Evolutionary conservation across 345 rosid species (phyloP), one percentile per base, ranked within the genome.

Genomic region (Brassica carinata): DNA sequence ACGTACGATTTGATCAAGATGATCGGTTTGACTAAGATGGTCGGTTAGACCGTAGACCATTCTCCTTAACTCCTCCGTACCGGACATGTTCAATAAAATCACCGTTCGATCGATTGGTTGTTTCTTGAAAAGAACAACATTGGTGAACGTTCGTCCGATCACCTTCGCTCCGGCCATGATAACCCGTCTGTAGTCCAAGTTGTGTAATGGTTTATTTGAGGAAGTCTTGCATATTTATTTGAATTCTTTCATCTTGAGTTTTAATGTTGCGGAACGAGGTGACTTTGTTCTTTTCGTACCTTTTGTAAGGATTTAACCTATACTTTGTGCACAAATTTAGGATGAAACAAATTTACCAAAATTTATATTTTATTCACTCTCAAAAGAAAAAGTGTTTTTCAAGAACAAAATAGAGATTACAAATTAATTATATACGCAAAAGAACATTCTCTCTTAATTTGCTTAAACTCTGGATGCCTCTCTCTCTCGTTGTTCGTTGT

Each of bases 21-120:
- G 77, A 19, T 19, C 23, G 75, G 80, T 85, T 88, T 65, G 87
- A 85, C 73, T 74, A 67, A 66, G 85, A 83, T 29, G 77, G 76
- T 3, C 84, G 80, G 76, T 75, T 81, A 0, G 87, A 78, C 58
- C 86, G 79, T 23, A 69, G 80, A 80, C 87, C 85, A 53, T 80
- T 83, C 58, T 69, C 83, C 0, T 58, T 71, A 67, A 79, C 87
- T 30, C 89, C 89, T 0, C 88, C 91, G 14, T 85, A 85, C 75
- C 75, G 86, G 59, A 67, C 77, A n/a, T 82, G 89, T 6, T 85
- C 84, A 45, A 55, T 79, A 17, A 83, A 40, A 82, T 83, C 85
- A n/a, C 83, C 88, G 55, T 73, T 83, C 0, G 89, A 19, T 19
- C 23, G 23, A 84, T 72, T 85, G 82, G 17, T 64, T 85, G 64